Base-by-base conservation (phyloP, 2,329 filamentous ascomycete species). In the Neurospora sp. region DNA sequence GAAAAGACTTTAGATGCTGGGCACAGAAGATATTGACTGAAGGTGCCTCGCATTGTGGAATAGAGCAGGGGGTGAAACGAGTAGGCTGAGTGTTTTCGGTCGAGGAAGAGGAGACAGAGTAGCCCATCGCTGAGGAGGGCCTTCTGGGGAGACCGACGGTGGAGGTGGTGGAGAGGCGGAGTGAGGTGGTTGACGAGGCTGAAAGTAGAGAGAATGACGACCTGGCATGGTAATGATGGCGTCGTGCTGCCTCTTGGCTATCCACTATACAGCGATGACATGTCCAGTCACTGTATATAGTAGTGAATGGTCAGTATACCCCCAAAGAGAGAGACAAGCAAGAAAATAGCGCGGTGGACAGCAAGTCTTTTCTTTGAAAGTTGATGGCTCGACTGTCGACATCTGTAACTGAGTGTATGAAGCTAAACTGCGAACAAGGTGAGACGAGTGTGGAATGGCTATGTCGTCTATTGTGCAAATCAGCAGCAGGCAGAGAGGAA, bases 181-280 rank as follows among this genome's bases (percentile, higher is more conserved):
- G 28, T 17, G 52, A 62, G 23, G 52, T 62, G 28, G 23, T 62
- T 62, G 67, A 70, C 68, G 70, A 72, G 58, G 69, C 68, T 68
- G 70, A 68, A 69, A 69, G 70, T 40, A 70, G 67, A 42, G 72
- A 69, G 69, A 69, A 67, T 67, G 68, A 42, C 69, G 69, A 68
- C 33, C 68, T 72, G 69, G 72, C 72, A 73, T 74, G 68, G 70
- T 72, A 72, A 42, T 66, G 46, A 58, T 52, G 67, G 10, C 68
- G 39, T 58, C 68, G 68, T 46, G 69, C 68, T 5, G 11, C 42
- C 40, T 66, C 68, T 67, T 62, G 38, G 19, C 66, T 68, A 66
- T 52, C 68, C 43, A 58, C 70, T 71, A 72, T 68, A 46, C 73
- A 74, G 36, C 68, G 70, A 69, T 72, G 73, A 71, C 72, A 74